Conservation (phyloP, 176 grass and related monocot genomes). For the Chrysopogon serrulatus region DNA sequence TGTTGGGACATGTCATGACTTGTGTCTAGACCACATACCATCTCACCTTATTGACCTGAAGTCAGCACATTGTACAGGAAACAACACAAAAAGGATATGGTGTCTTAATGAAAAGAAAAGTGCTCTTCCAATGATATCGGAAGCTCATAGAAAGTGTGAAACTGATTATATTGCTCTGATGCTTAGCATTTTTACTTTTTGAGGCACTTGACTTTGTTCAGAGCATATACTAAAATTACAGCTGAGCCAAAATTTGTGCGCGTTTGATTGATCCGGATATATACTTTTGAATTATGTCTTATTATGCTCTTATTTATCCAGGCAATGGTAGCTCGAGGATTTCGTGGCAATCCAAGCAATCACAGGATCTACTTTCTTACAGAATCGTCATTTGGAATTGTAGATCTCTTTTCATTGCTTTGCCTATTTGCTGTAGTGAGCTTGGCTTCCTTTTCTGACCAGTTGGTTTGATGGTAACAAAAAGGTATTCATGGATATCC, state of each 20-base stretch:
- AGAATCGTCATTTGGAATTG: conserved; percentile 71
- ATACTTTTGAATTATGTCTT: not conserved
- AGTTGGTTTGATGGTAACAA: conserved; percentile 45
- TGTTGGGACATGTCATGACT: not conserved
- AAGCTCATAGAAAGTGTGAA: not conserved
- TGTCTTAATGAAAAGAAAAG: not conserved
- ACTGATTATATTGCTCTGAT: conserved; percentile 12
- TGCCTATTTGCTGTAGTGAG: conserved; percentile 64
- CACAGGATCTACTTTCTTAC: conserved; percentile 82
- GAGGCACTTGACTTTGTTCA: not conserved
- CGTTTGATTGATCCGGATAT: not conserved
- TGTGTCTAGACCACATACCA: not conserved
- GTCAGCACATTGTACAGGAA: not conserved
- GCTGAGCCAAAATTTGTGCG: not conserved
- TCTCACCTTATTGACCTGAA: not conserved
- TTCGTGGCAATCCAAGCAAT: conserved; percentile 64
- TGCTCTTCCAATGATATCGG: not conserved
- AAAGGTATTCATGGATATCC: conserved; percentile 6
- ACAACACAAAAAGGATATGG: not conserved
- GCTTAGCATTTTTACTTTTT: not conserved
- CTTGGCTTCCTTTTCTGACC: conserved; percentile 61
- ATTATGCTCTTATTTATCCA: conserved; percentile 26
- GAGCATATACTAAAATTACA: not conserved
- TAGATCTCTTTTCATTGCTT: conserved; percentile 72
- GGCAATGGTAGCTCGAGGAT: conserved; percentile 95